Conservation (phyloP, 768 basidiomycete genomes). For the Rhodotorula graminis region DNA sequence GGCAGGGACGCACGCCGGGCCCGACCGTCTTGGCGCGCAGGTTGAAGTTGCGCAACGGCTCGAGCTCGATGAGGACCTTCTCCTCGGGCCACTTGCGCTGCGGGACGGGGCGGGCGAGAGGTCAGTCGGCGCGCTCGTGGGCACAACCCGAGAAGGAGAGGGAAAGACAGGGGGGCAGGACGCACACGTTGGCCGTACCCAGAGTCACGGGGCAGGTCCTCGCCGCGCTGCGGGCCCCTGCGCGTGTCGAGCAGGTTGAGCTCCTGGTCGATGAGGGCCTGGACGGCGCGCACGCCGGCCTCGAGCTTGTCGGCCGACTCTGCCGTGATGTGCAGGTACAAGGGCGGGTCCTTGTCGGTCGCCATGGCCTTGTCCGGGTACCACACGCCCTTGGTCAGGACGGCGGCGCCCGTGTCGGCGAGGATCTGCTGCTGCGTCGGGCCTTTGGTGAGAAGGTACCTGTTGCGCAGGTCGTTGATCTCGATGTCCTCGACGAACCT, state of each 20-base stretch:
- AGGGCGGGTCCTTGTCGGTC: constrained; percentile 82
- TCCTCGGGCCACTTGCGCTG: constrained; percentile 98
- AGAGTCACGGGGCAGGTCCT: constrained; percentile 10
- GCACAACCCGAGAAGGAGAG: background rate
- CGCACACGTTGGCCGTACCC: constrained; percentile 35
- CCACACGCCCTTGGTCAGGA: constrained; percentile 91
- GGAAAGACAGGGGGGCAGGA: background rate
- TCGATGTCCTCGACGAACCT: constrained; percentile 88
- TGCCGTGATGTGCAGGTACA: constrained; percentile 90
- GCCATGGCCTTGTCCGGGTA: constrained; percentile 89
- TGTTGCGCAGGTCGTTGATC: constrained; percentile 91
- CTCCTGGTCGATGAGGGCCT: constrained; percentile 50
- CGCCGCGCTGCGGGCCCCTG: constrained; percentile 55
- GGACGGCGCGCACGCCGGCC: constrained; percentile 47
- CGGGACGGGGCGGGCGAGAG: background rate
- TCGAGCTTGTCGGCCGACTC: constrained; percentile 47
- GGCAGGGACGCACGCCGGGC: constrained; percentile 61
- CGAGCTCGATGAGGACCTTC: constrained; percentile 81
- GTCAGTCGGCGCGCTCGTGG: background rate
- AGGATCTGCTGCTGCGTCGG: constrained; percentile 90
- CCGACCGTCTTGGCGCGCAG: constrained; percentile 96
- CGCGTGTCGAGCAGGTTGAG: constrained; percentile 47
- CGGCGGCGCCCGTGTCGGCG: constrained; percentile 84
- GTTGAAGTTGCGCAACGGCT: constrained; percentile 92
- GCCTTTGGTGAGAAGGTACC: constrained; percentile 89